Evolutionary conservation across 2,329 filamentous ascomycete species (phyloP), one percentile per base, ranked within the genome.

Genomic region (Colletotrichum tabaci): DNA sequence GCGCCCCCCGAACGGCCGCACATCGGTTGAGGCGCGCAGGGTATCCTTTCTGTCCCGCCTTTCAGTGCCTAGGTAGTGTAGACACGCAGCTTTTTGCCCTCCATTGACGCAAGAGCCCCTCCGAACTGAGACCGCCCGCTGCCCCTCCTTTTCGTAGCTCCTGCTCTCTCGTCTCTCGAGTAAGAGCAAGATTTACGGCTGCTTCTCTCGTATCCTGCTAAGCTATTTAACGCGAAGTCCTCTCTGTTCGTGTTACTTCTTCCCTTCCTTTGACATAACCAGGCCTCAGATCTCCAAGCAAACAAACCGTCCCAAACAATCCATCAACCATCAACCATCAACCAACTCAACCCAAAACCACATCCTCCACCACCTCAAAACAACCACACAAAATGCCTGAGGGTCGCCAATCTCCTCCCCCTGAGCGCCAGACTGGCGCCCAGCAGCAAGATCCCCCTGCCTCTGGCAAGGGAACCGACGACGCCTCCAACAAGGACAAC

Each of bases 321-420:
- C 2, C 12, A 10, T 26, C 61, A 72, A 61, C 13, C 10, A 6
- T 2, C 2, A 30, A 13, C 21, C 10, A 47, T n/a, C n/a, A n/a
- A n/a, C n/a, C n/a, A n/a, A n/a, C 57, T 7, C 8, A 8, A 10
- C 23, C 8, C 30, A 63, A 70, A 38, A 42, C 21, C 21, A 23
- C 21, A 23, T 23, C 21, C 21, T 23, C 21, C 21, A 23, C 21
- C 21, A 23, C 21, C 50, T 73, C 75, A 76, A 74, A 21, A 16
- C 35, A 53, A 53, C 15, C 2, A 81, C 74, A 77, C 76, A 90
- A 74, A 78, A 94, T 94, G 92, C 91, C 93, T 78, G 82, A 88
- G 82, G 93, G 93, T 80, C 91, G 91, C 79, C 89, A 97, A 83
- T 97, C 94, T 42, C 95, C 94, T 73, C 84, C 91, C 63, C 93